Percentiles rank a stretch among this genome's conserved stretches.
These are phyloP conservation scores for Gamsiella multidivaricata DNA, from an alignment of 192 early-diverging fungal genomes.

Conservation along the genomic window DNA sequence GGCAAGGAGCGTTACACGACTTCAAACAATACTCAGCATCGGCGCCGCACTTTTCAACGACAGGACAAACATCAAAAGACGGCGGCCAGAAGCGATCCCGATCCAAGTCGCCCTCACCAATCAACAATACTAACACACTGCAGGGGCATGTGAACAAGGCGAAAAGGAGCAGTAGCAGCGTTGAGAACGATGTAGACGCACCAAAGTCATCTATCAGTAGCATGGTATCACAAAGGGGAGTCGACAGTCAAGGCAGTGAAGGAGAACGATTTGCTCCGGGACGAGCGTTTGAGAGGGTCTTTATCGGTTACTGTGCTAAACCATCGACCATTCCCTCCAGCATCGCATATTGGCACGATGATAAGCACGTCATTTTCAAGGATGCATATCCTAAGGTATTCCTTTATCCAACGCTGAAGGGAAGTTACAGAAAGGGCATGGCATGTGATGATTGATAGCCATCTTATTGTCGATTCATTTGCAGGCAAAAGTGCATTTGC, in stretches of 20 bases:
- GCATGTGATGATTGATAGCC: too few species aligned
- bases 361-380: conserved; percentile 57
- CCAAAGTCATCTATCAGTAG: too few species aligned
- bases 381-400: conserved; percentile 68
- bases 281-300: background rate
- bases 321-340: conserved; percentile 54
- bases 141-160: too few species aligned
- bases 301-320: conserved; percentile 50
- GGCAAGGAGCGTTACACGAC: background rate
- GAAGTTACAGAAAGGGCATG: too few species aligned
- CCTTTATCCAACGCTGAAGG: background rate
- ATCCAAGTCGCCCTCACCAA: background rate
- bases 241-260: too few species aligned
- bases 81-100: background rate
- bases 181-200: too few species aligned
- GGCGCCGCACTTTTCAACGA: too few species aligned
- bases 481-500: conserved; percentile 55
- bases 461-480: background rate
- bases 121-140: background rate
- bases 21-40: background rate
- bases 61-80: background rate
- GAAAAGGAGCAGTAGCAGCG: too few species aligned
- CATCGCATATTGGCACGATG: conserved; percentile 54
- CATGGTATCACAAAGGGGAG: too few species aligned
- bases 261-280: too few species aligned